These are phyloP conservation scores for Crataegus laevigata DNA, from an alignment of 306 rosid genomes.

Conservation along the genomic window DNA sequence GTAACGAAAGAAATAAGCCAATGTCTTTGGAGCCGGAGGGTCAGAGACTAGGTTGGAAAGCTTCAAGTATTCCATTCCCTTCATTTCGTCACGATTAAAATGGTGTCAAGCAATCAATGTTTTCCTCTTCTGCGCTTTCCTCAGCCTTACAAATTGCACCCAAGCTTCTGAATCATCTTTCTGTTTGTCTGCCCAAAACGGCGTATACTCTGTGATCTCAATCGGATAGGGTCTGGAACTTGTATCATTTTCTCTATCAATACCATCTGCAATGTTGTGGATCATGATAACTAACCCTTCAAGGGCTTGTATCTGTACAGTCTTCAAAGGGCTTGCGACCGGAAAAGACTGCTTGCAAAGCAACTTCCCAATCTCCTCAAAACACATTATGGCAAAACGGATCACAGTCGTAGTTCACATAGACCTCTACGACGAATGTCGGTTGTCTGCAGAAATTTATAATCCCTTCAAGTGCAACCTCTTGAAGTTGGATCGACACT, in stretches of 20 bases:
- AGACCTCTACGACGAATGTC: conserved; percentile 52
- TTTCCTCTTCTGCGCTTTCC: conserved; percentile 68
- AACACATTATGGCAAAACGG: conserved; percentile 56
- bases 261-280: conserved; percentile 77
- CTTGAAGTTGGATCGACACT: conserved; percentile 61
- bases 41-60: conserved; percentile 56
- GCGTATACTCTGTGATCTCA: conserved; percentile 45
- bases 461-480: conserved; percentile 81
- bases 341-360: conserved; percentile 81
- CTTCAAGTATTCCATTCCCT: conserved; percentile 73
- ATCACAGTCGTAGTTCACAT: conserved; percentile 74
- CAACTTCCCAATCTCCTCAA: conserved; percentile 70
- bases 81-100: conserved; percentile 73
- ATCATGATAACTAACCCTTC: conserved; percentile 66
- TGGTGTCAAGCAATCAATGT: conserved; percentile 70
- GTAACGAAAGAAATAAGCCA: conserved; percentile 68
- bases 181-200: conserved; percentile 66
- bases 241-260: conserved; percentile 47
- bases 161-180: conserved; percentile 41
- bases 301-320: conserved; percentile 68
- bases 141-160: conserved; percentile 49
- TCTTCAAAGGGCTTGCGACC: conserved; percentile 31
- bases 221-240: conserved; percentile 28
- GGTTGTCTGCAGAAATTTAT: conserved; percentile 84
- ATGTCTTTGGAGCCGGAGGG: conserved; percentile 62